Percentiles rank a stretch among this genome's conserved stretches.
Conservation (phyloP, 192 early-diverging fungal genomes). For the Linnemannia zychae region DNA sequence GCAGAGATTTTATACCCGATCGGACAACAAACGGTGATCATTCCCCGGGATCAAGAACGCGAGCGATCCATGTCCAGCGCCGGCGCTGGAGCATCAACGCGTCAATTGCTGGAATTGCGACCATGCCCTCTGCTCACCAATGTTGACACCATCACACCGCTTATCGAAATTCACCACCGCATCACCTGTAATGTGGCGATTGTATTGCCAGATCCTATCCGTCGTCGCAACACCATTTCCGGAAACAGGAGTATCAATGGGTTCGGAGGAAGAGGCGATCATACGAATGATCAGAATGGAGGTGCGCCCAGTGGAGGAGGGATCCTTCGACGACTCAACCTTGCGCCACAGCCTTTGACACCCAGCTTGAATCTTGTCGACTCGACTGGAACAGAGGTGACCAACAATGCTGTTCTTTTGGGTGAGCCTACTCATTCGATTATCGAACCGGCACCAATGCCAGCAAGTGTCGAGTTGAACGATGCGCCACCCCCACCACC, state of each 20-base stretch:
- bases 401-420: slow-evolving; percentile 45
- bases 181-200: slow-evolving; percentile 52
- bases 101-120: slow-evolving; percentile 46
- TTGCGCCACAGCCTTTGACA: slow-evolving; percentile 27
- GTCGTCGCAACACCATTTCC: slow-evolving; percentile 18
- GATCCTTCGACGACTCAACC: slow-evolving; percentile 39
- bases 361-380: slow-evolving; percentile 43
- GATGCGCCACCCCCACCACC: slow-evolving; percentile 47
- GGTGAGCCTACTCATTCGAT: slow-evolving; percentile 47
- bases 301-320: slow-evolving; percentile 23
- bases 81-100: slow-evolving; percentile 52
- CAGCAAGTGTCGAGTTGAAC: slow-evolving; percentile 44
- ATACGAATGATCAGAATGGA: background rate
- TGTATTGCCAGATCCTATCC: slow-evolving; percentile 29
- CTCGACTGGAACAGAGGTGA: slow-evolving; percentile 31
- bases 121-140: slow-evolving; percentile 45
- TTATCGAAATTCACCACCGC: slow-evolving; percentile 47
- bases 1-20: slow-evolving; percentile 55
- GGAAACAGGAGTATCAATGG: slow-evolving; percentile 15
- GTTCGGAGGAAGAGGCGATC: background rate
- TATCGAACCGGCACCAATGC: slow-evolving; percentile 39
- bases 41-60: slow-evolving; percentile 40
- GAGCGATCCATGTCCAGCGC: slow-evolving; percentile 51
- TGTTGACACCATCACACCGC: slow-evolving; percentile 40
- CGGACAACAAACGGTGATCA: slow-evolving; percentile 54